These are phyloP conservation scores for Sporothrix pallida DNA, from an alignment of 2,329 filamentous ascomycete genomes.

Conservation along the genomic window DNA sequence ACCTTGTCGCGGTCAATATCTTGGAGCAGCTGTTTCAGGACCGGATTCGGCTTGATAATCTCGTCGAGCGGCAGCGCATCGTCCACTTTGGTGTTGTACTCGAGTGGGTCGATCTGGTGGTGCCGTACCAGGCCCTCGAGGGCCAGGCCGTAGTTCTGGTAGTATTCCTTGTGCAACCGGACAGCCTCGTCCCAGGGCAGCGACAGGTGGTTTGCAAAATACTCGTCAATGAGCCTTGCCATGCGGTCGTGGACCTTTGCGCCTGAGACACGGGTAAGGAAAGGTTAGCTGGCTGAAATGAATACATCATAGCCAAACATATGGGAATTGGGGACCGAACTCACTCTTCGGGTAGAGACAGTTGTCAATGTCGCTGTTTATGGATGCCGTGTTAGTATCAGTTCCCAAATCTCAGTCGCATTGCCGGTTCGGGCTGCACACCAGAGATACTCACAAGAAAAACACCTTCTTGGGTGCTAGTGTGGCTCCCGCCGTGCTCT, in stretches of 20 bases:
- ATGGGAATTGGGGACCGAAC: constrained; percentile 39
- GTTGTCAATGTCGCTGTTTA: constrained; percentile 96
- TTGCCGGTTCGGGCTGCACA: not conserved
- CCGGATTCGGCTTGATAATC: constrained; percentile 78
- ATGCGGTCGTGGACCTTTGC: constrained; percentile 87
- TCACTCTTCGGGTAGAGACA: constrained; percentile 90
- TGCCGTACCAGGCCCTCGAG: constrained; percentile 93
- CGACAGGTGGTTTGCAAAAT: constrained; percentile 71
- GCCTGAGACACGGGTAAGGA: constrained; percentile 50
- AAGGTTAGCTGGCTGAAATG: not conserved
- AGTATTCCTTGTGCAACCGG: constrained; percentile 87
- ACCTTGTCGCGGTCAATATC: constrained; percentile 85
- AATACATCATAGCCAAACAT: too few relatives aligned
- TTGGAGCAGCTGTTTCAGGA: constrained; percentile 75
- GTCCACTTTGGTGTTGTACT: constrained; percentile 94
- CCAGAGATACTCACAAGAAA: constrained; percentile 50
- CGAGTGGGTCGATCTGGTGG: constrained; percentile 92
- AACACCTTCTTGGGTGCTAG: constrained; percentile 45
- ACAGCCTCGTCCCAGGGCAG: constrained; percentile 79
- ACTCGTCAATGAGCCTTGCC: constrained; percentile 76
- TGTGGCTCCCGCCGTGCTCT: not conserved
- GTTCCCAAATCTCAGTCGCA: not conserved
- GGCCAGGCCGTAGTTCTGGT: constrained; percentile 93
- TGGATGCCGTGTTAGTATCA: not conserved
- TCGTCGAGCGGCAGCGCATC: constrained; percentile 88